A percentile compares a stretch with the other conserved stretches of the same genome.
Conservation (phyloP, 352 stramenopile genomes). For the Phytophthora chlamydospora region DNA sequence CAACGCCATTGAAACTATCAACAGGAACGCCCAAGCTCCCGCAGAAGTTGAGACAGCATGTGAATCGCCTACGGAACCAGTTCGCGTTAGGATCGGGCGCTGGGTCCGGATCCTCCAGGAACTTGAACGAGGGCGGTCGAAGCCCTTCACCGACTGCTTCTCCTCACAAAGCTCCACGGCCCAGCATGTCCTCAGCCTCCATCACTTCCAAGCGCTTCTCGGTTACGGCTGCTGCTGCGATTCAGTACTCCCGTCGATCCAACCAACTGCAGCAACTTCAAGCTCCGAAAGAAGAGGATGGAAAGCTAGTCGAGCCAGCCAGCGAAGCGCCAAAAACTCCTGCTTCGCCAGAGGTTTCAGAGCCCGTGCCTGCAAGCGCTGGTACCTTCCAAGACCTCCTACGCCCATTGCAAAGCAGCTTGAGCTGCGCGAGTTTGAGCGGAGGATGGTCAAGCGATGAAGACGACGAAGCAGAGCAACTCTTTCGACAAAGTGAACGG, state of each 20-base stretch:
- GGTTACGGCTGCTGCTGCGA: slow-evolving; percentile 11
- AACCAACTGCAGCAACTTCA: slow-evolving; percentile 44
- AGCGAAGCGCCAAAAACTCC: not conserved
- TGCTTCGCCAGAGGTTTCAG: slow-evolving; percentile 2
- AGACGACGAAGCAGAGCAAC: slow-evolving; percentile 43
- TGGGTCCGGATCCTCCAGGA: slow-evolving; percentile 21
- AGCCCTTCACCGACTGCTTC: slow-evolving; percentile 20
- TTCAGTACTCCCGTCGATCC: slow-evolving; percentile 46
- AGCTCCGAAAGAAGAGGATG: slow-evolving; percentile 13
- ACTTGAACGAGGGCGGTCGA: slow-evolving; percentile 13
- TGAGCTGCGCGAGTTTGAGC: slow-evolving; percentile 50
- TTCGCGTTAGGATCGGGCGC: slow-evolving; percentile 30
- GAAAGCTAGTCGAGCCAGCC: slow-evolving; percentile 10
- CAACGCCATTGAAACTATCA: slow-evolving; percentile 8
- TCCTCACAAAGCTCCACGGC: slow-evolving; percentile 11
- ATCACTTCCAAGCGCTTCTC: slow-evolving; percentile 31
- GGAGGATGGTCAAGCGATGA: slow-evolving; percentile 43
- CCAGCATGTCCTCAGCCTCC: slow-evolving; percentile 11
- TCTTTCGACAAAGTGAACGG: slow-evolving; percentile 49
- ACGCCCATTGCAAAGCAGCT: slow-evolving; percentile 57
- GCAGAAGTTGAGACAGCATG: slow-evolving; percentile 59
- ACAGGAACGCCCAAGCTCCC: slow-evolving; percentile 42
- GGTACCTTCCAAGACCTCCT: slow-evolving; percentile 56
- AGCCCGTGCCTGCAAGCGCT: slow-evolving; percentile 6
- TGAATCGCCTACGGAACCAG: slow-evolving; percentile 57